Evolutionary conservation across 306 rosid genomes (phyloP), one percentile per base, ranked within the genome.

Genomic region (Sophora flavescens): DNA sequence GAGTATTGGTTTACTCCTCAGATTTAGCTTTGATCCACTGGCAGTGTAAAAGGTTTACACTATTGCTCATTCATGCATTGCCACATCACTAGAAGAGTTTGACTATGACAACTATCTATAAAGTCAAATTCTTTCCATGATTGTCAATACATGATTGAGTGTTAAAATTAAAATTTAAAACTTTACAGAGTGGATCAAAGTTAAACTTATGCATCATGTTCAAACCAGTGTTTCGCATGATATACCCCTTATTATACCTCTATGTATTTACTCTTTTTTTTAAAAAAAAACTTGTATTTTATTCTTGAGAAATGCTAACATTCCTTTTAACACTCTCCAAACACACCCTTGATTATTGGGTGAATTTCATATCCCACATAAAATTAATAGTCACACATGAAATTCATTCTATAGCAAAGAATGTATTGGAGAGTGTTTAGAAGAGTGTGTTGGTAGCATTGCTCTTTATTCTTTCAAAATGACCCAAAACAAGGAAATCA

Each of bases 401-500:
- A n/a, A n/a, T n/a, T n/a, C n/a, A n/a, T n/a, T n/a, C n/a, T n/a
- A n/a, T n/a, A n/a, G n/a, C n/a, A n/a, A n/a, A n/a, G n/a, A n/a
- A n/a, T n/a, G n/a, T n/a, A n/a, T n/a, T n/a, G n/a, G n/a, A n/a
- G n/a, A n/a, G n/a, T n/a, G n/a, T n/a, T n/a, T n/a, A n/a, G n/a
- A n/a, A n/a, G n/a, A n/a, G n/a, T n/a, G n/a, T n/a, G n/a, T n/a
- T n/a, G n/a, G n/a, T n/a, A n/a, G n/a, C n/a, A n/a, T n/a, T n/a
- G n/a, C n/a, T n/a, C n/a, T n/a, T n/a, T n/a, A n/a, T n/a, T 52
- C 51, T 33, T 76, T 53, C 57, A 26, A 41, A 26, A 36, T 38
- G 42, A 41, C 30, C 30, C 30, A 28, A 2, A n/a, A n/a, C n/a
- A n/a, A n/a, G n/a, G n/a, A n/a, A 2, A 28, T 1, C 30, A 28